Percentiles rank a stretch among this genome's conserved stretches.
Evolutionary conservation across 2,329 filamentous ascomycete species (phyloP).

Genomic region (Aspergillus sp.): DNA sequence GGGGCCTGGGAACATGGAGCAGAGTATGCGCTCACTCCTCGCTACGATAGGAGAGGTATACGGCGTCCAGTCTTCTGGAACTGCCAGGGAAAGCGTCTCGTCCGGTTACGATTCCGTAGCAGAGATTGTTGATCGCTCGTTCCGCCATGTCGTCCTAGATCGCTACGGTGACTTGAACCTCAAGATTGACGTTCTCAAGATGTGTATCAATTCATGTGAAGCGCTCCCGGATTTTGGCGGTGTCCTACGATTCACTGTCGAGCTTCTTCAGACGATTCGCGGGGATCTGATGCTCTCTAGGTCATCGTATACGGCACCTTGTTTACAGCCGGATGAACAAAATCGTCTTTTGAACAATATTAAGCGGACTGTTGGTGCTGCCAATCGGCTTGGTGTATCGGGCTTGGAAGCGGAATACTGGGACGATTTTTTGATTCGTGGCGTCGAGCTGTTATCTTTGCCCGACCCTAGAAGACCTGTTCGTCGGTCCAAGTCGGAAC

Average conservation of each 20-base stretch:
- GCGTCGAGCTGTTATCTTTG: conserved; percentile 70
- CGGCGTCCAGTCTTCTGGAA: conserved; percentile 44
- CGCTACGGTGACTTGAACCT: conserved; percentile 76
- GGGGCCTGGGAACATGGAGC: conserved; percentile 47
- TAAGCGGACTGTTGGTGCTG: conserved; percentile 78
- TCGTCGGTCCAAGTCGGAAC: conserved; percentile 62
- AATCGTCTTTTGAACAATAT: conserved; percentile 83
- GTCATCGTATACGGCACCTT: conserved; percentile 70
- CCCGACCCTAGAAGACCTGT: conserved; percentile 66
- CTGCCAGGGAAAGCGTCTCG: conserved; percentile 37
- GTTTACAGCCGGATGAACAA: conserved; percentile 81
- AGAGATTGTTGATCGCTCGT: conserved; percentile 49
- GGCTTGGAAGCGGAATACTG: conserved; percentile 83
- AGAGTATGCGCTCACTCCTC: conserved; percentile 45
- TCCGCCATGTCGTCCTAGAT: conserved; percentile 51
- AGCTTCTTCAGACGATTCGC: conserved; percentile 75
- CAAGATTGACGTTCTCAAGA: conserved; percentile 83
- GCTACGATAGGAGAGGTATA: conserved; percentile 45
- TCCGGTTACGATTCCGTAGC: conserved; percentile 41
- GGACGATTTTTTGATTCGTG: conserved; percentile 91
- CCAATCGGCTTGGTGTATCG: conserved; percentile 72
- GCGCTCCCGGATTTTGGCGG: conserved; percentile 89
- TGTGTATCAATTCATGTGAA: conserved; percentile 93
- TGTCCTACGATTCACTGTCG: conserved; percentile 83
- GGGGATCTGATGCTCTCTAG: conserved; percentile 76